These are phyloP conservation scores for Gentiana dahurica DNA, from an alignment of 257 asterid species.

Conservation along the genomic window DNA sequence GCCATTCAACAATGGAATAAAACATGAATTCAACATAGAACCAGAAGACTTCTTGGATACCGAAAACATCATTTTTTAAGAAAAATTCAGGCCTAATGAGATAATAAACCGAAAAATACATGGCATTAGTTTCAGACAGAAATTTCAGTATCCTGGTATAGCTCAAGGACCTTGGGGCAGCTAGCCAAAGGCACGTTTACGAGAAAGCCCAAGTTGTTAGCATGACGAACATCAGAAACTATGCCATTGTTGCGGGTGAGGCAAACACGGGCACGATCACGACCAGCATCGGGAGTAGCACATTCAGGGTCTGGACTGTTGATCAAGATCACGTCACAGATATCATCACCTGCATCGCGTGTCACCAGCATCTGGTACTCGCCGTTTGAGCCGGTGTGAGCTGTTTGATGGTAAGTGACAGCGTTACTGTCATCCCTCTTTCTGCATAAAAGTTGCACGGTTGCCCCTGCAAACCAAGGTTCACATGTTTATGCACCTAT, in stretches of 20 bases:
- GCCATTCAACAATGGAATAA: conserved; percentile 2
- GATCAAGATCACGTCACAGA: conserved; percentile 42
- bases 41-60: conserved; percentile 4
- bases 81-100: conserved; percentile 7
- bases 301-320: conserved; percentile 45
- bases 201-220: conserved; percentile 57
- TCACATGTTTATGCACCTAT: too few relatives aligned
- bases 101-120: background rate
- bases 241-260: conserved; percentile 76
- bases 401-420: conserved; percentile 23
- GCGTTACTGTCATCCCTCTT: conserved; percentile 9
- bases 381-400: conserved; percentile 36
- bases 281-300: conserved; percentile 34
- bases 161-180: conserved; percentile 56
- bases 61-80: conserved; percentile 2
- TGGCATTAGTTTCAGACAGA: conserved; percentile 1
- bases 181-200: conserved; percentile 30
- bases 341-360: conserved; percentile 51
- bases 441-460: conserved; percentile 50
- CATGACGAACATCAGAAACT: conserved; percentile 34
- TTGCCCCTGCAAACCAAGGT: conserved; percentile 31
- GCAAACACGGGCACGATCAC: conserved; percentile 63
- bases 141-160: conserved; percentile 48
- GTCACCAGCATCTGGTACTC: conserved; percentile 37
- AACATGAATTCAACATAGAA: conserved; percentile 6